A percentile compares a stretch with the other conserved stretches of the same genome.
These are phyloP conservation scores for Phyllosticta citribraziliensis DNA, from an alignment of 2,329 filamentous ascomycete species.

Conservation along the genomic window DNA sequence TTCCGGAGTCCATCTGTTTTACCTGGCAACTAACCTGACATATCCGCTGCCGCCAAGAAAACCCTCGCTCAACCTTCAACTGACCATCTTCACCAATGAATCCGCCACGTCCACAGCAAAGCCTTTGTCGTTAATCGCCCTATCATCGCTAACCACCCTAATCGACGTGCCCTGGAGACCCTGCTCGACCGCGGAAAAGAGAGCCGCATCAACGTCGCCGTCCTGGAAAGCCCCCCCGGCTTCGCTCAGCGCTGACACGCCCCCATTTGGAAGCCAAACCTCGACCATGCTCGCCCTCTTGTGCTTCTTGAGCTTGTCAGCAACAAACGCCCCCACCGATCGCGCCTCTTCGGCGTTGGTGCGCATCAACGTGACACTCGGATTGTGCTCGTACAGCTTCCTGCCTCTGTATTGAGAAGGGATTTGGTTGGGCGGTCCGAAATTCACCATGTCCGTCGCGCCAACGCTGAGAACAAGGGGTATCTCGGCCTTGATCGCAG, in stretches of 20 bases:
- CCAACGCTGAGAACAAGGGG: slow-evolving; percentile 45
- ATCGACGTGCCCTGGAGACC: slow-evolving; percentile 43
- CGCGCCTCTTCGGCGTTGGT: slow-evolving; percentile 49
- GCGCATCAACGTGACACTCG: slow-evolving; percentile 56
- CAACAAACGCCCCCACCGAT: slow-evolving; percentile 48
- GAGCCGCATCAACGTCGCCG: slow-evolving; percentile 34
- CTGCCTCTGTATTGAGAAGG: slow-evolving; percentile 22
- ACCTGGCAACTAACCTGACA: neutral
- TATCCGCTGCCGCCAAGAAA: too few species aligned
- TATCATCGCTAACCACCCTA: slow-evolving; percentile 38
- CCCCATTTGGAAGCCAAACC: slow-evolving; percentile 51
- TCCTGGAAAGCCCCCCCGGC: slow-evolving; percentile 46
- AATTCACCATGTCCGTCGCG: slow-evolving; percentile 46
- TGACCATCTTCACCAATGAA: slow-evolving; percentile 27
- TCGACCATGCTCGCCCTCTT: slow-evolving; percentile 35
- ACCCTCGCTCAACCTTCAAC: neutral
- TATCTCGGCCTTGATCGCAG: slow-evolving; percentile 47
- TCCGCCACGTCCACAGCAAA: slow-evolving; percentile 43
- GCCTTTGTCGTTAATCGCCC: slow-evolving; percentile 44
- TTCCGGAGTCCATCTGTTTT: neutral
- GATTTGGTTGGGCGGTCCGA: slow-evolving; percentile 32
- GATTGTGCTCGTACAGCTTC: slow-evolving; percentile 55
- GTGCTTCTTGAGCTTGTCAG: slow-evolving; percentile 38
- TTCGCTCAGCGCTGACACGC: slow-evolving; percentile 48
- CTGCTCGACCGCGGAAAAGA: slow-evolving; percentile 39